Conservation (phyloP, 352 stramenopile species). For the Phytophthora sp. region DNA sequence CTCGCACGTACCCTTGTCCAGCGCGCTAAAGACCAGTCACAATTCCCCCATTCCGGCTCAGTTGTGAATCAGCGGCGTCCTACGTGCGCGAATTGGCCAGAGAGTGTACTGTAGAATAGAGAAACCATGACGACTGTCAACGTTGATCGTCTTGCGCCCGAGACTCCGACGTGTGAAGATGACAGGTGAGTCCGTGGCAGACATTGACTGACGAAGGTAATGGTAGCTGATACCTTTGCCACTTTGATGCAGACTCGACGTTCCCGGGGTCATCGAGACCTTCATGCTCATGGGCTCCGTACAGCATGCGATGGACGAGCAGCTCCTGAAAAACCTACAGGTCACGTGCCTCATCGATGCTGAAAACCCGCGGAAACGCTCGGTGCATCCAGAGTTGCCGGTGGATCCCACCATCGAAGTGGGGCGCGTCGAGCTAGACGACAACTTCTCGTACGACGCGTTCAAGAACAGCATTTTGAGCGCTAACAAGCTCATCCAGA, state of each 20-base stretch:
- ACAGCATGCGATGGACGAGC: conserved; percentile 57
- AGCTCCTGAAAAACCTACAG: conserved; percentile 62
- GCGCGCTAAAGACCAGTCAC: conserved; percentile 27
- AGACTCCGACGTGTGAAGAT: conserved; percentile 11
- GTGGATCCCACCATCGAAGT: conserved; percentile 37
- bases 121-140: conserved; percentile 33
- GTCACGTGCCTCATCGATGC: conserved; percentile 60
- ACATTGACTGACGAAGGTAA: background rate
- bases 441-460: conserved; percentile 65
- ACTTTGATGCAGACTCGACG: conserved; percentile 49
- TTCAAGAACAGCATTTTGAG: conserved; percentile 52
- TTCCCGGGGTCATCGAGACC: conserved; percentile 63
- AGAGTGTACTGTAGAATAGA: conserved; percentile 13
- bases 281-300: conserved; percentile 68
- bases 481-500: conserved; percentile 57
- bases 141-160: conserved; percentile 7
- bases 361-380: conserved; percentile 70
- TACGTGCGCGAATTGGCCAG: conserved; percentile 13
- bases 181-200: conserved; percentile 26
- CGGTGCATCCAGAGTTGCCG: conserved; percentile 16
- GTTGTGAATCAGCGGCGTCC: conserved; percentile 25
- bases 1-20: conserved; percentile 26
- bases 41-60: conserved; percentile 8
- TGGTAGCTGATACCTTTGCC: conserved; percentile 8
- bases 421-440: conserved; percentile 63